Base-by-base conservation (phyloP, 306 rosid species). In the Gleditsia sinensis region DNA sequence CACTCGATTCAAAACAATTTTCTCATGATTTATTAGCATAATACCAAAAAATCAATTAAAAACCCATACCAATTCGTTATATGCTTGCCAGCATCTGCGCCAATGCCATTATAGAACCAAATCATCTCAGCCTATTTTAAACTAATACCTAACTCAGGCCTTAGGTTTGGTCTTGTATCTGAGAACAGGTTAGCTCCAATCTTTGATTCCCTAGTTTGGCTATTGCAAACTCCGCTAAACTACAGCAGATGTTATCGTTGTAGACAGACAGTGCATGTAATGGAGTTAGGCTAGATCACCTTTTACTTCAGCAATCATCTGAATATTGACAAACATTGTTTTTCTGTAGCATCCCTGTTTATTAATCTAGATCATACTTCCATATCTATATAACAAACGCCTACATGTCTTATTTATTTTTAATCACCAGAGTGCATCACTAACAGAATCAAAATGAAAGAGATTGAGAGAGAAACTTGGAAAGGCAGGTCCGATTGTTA, bases 251-350 rank as follows among this genome's bases (percentile, higher is more conserved):
- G 36, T 46, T 42, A 45, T 27, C 9, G 16, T 10, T 43, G 46
- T 21, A 45, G 25, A 24, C 13, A 65, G 12, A 5, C 9, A 3
- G 13, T 13, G 4, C 25, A 17, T 9, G 24, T 21, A 7, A 51
- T 21, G 40, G 7, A 43, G 39, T 24, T 25, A 27, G 17, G 40
- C 8, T 45, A 43, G 3, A 45, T 27, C 42, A 66, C 54, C 37
- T 66, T 14, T 16, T 43, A 43, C 27, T 27, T 66, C 57, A 45
- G 72, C 57, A 16, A n/a, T 67, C 57, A 27, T 16, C 56, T 48
- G 19, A 28, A 46, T 36, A 64, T 28, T 14, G 20, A 12, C 36
- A 70, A 54, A 25, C 64, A 8, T 55, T 5, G 46, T 13, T 53
- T 21, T 32, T 33, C 34, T 0, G 12, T 8, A 24, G 60, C 60